phyloP scores from a whole-genome alignment of 2,329 filamentous ascomycete species.

The Neopestalotiopsis clavispora region DNA sequence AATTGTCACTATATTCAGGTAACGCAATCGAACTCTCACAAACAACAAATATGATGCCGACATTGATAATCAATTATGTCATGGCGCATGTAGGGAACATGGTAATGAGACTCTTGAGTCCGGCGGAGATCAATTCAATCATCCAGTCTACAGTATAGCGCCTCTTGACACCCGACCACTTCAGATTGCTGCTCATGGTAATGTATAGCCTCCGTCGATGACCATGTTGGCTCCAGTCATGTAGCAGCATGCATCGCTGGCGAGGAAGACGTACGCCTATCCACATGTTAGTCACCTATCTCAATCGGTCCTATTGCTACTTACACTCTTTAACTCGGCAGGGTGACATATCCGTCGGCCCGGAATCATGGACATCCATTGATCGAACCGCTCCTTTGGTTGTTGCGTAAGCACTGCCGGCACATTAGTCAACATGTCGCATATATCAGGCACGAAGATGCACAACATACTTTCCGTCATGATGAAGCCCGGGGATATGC shows the following conservation, averaged over 20 bases:
- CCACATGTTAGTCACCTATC: background rate
- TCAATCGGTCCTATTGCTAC: background rate
- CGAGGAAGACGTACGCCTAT: slow-evolving; percentile 75
- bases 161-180: too few relatives aligned
- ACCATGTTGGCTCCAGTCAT: slow-evolving; percentile 64
- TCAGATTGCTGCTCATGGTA: background rate
- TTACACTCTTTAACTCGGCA: background rate
- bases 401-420: background rate
- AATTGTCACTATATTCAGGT: background rate
- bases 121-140: too few relatives aligned
- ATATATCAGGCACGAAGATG: background rate
- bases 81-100: too few relatives aligned
- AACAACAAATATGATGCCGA: too few relatives aligned
- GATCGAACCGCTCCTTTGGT: background rate
- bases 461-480: slow-evolving; percentile 68
- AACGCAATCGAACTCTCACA: too few relatives aligned
- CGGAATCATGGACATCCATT: background rate
- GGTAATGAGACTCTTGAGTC: too few relatives aligned
- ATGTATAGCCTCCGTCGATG: slow-evolving; percentile 53
- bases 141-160: too few relatives aligned
- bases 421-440: background rate
- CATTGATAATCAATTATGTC: too few relatives aligned
- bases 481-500: slow-evolving; percentile 88
- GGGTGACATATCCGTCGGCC: background rate
- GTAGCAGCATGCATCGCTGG: slow-evolving; percentile 82